phyloP scores from a whole-genome alignment of 1,284 basidiomycete genomes.

The Microstroma glucosiphilum region DNA sequence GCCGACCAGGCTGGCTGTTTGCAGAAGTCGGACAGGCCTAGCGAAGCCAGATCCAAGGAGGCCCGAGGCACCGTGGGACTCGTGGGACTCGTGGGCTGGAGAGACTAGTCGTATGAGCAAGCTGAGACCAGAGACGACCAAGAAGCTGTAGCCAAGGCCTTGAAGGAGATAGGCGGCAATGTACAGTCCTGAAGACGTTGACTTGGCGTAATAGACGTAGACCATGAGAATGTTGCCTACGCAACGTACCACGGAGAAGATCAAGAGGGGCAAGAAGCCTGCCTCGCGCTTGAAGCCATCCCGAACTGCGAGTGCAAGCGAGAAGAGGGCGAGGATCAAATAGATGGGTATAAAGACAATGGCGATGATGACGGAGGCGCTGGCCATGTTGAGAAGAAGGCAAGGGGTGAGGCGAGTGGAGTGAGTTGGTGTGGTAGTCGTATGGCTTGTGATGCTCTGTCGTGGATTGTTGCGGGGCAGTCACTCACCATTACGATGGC shows the following conservation, averaged over 20 bases:
- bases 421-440: no score
- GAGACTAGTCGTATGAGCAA: not conserved
- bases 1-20: not conserved
- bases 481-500: no score
- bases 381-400: not conserved
- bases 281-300: not conserved
- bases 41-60: not conserved
- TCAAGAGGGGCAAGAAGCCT: not conserved
- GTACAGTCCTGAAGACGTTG: not conserved
- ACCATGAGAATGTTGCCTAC: slow-evolving; percentile 1
- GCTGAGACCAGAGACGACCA: not conserved
- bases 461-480: no score
- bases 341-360: slow-evolving; percentile 14
- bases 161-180: not conserved
- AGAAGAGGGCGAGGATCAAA: not conserved
- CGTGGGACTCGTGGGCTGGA: not conserved
- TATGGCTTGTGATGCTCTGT: no score
- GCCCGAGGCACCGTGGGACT: not conserved
- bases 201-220: not conserved
- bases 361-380: slow-evolving; percentile 8
- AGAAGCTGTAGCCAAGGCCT: not conserved
- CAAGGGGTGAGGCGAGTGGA: no score
- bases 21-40: not conserved
- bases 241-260: not conserved
- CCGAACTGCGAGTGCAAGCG: slow-evolving; percentile 3